Percentiles rank a stretch among this genome's conserved stretches.
Evolutionary conservation across 2,329 filamentous ascomycete genomes (phyloP).

Genomic region (Diplodia intermedia): DNA sequence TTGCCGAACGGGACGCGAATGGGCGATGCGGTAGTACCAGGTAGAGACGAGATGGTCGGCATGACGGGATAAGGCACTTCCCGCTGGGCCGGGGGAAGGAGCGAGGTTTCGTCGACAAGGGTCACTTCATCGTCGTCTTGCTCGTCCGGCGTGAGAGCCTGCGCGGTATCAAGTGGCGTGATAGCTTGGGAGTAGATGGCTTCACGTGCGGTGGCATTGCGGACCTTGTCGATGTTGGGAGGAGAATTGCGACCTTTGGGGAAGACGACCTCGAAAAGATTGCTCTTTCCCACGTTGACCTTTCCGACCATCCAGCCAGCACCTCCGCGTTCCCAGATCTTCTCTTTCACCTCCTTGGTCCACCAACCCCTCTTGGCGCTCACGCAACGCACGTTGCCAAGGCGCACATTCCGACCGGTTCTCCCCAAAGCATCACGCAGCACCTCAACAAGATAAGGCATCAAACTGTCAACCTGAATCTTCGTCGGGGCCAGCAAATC

Average conservation of each 20-base stretch:
- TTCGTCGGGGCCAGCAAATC: slow-evolving; percentile 87
- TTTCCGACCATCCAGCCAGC: slow-evolving; percentile 98
- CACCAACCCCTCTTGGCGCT: slow-evolving; percentile 90
- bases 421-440: slow-evolving; percentile 78
- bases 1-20: slow-evolving; percentile 91
- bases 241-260: slow-evolving; percentile 67
- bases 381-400: slow-evolving; percentile 87
- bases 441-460: slow-evolving; percentile 82
- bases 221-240: slow-evolving; percentile 44
- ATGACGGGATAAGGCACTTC: slow-evolving; percentile 81
- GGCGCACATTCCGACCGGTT: slow-evolving; percentile 70
- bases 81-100: slow-evolving; percentile 77
- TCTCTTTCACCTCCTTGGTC: slow-evolving; percentile 84
- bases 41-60: slow-evolving; percentile 83
- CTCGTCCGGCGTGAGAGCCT: slow-evolving; percentile 21
- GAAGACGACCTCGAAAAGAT: slow-evolving; percentile 85
- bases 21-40: slow-evolving; percentile 92
- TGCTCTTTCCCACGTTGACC: slow-evolving; percentile 96
- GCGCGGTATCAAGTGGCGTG: slow-evolving; percentile 37
- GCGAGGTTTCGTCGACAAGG: slow-evolving; percentile 44
- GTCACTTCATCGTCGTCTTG: neutral
- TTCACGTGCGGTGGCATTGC: slow-evolving; percentile 44
- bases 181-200: neutral
- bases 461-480: slow-evolving; percentile 80
- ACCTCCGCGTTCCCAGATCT: slow-evolving; percentile 82